These are phyloP conservation scores for Sarcocystis neurona DNA, from an alignment of 169 alveolate genomes.

Conservation along the genomic window DNA sequence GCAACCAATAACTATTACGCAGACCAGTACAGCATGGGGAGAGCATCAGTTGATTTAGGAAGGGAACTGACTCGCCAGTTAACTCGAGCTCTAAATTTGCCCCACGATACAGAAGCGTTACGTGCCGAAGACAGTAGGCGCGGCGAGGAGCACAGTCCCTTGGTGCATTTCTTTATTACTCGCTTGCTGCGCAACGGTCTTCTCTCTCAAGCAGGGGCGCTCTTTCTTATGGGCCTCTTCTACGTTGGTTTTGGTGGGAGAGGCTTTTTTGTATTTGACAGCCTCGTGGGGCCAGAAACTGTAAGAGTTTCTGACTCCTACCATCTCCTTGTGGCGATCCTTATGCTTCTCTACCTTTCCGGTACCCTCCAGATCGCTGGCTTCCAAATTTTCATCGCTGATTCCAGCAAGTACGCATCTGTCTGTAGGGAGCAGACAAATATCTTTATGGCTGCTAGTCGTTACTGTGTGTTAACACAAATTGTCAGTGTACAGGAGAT, in stretches of 20 bases:
- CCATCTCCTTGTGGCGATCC: slow-evolving; percentile 78
- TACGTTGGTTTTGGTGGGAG: slow-evolving; percentile 85
- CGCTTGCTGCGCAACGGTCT: slow-evolving; percentile 78
- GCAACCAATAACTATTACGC: too few species aligned
- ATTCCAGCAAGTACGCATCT: slow-evolving; percentile 79
- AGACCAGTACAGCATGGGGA: too few species aligned
- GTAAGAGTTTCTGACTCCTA: slow-evolving; percentile 79
- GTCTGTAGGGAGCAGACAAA: background rate
- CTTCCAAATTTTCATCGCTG: slow-evolving; percentile 85
- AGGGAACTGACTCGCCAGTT: slow-evolving; percentile 26
- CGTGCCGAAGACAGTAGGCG: slow-evolving; percentile 76
- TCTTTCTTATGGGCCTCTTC: slow-evolving; percentile 79
- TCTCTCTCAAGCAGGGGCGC: slow-evolving; percentile 76
- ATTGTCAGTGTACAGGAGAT: too few species aligned
- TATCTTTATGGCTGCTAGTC: too few species aligned
- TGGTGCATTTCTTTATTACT: slow-evolving; percentile 79
- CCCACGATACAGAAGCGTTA: background rate
- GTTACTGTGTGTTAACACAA: too few species aligned
- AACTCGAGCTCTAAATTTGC: background rate
- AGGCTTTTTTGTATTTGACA: slow-evolving; percentile 81
- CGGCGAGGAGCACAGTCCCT: slow-evolving; percentile 84
- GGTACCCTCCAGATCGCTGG: slow-evolving; percentile 81
- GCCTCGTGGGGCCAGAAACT: slow-evolving; percentile 83
- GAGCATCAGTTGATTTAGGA: background rate
- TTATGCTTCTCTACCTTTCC: slow-evolving; percentile 78